These are phyloP conservation scores for Aspergillus fructus DNA, from an alignment of 2,329 filamentous ascomycete species.

Conservation along the genomic window DNA sequence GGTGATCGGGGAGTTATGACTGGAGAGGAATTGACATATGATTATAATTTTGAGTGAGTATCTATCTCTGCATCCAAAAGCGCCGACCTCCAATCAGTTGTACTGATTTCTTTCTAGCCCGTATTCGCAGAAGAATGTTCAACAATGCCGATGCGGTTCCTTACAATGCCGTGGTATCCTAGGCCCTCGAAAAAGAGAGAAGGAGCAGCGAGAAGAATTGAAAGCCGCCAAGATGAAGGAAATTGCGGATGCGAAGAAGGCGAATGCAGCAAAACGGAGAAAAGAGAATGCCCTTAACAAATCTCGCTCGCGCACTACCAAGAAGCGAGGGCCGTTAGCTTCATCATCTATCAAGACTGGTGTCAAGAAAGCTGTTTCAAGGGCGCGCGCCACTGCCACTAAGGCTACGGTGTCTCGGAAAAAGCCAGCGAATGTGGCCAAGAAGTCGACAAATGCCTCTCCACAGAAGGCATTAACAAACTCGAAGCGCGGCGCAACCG, in stretches of 20 bases:
- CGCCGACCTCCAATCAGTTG: neutral
- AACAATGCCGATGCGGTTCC: constrained; percentile 63
- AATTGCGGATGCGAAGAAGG: constrained; percentile 20
- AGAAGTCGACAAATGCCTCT: constrained; percentile 16
- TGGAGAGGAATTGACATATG: constrained; percentile 93
- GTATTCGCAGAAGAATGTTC: constrained; percentile 62
- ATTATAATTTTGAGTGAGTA: constrained; percentile 71
- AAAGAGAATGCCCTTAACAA: constrained; percentile 18
- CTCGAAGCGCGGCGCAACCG: constrained; percentile 18
- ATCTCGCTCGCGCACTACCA: constrained; percentile 22
- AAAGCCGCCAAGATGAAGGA: constrained; percentile 25
- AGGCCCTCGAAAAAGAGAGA: constrained; percentile 55
- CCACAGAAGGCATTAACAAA: constrained; percentile 14
- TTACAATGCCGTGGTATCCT: constrained; percentile 62
- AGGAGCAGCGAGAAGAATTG: constrained; percentile 34
- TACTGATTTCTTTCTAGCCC: constrained; percentile 38
- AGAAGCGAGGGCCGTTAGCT: constrained; percentile 30
- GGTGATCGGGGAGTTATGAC: constrained; percentile 87
- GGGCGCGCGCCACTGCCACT: constrained; percentile 22
- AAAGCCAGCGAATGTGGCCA: constrained; percentile 16
- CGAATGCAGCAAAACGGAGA: constrained; percentile 35
- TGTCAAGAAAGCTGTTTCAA: constrained; percentile 32
- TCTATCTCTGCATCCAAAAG: neutral
- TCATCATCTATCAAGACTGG: constrained; percentile 33
- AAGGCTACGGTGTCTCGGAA: constrained; percentile 18